Conservation (phyloP, 441 rosid species). For the Gossypium lobatum region DNA sequence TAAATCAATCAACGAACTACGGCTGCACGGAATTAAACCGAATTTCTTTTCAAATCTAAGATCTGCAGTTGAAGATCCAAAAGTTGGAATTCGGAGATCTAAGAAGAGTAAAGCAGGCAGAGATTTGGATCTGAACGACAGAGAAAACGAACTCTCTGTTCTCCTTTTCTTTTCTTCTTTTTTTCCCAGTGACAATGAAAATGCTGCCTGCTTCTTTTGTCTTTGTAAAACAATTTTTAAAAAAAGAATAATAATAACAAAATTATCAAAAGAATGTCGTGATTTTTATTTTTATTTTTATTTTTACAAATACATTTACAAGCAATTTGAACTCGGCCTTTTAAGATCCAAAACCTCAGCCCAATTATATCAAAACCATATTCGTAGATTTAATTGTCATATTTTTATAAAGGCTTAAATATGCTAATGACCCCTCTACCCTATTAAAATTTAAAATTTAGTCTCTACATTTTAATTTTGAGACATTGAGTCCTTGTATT, state of each 20-base stretch:
- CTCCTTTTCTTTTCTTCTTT: background rate
- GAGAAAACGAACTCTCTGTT: background rate
- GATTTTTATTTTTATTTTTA: no score
- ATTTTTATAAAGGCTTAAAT: no score
- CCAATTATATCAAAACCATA: no score
- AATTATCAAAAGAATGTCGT: background rate
- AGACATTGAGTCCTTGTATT: no score
- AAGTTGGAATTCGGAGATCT: slow-evolving; percentile 34
- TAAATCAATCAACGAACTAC: background rate
- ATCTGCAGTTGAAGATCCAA: slow-evolving; percentile 27
- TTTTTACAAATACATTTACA: background rate
- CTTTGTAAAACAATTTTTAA: background rate
- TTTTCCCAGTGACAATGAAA: slow-evolving; percentile 24
- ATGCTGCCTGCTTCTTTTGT: slow-evolving; percentile 24
- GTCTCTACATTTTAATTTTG: no score
- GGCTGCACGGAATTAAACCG: slow-evolving; percentile 10
- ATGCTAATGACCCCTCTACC: no score
- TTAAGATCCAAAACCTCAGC: no score
- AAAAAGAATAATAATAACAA: background rate
- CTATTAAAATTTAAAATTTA: no score
- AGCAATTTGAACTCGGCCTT: no score
- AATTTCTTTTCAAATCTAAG: slow-evolving; percentile 15
- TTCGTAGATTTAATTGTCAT: no score
- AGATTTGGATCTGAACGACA: slow-evolving; percentile 49
- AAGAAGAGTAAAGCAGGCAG: slow-evolving; percentile 20